Evolutionary conservation across 2,329 filamentous ascomycete genomes (phyloP), one percentile per base, ranked within the genome.

Genomic region (Truncatella angustata): DNA sequence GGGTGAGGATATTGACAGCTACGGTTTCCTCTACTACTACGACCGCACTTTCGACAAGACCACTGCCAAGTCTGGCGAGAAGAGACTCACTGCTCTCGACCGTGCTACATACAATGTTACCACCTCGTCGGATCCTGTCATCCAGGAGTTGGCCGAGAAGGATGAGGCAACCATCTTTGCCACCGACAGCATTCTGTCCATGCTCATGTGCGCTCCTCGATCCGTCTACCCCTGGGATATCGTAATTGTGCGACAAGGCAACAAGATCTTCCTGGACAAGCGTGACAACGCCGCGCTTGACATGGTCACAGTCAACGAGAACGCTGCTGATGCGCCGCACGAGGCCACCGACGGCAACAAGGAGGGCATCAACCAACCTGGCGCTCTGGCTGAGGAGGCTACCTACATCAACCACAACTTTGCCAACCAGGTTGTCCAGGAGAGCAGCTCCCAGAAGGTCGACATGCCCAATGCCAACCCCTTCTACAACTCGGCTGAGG

Each of bases 361-460:
- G 76, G 94, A 99, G 69, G 79, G 82, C 59, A 88, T 99, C 75
- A 99, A 99, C 83, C 91, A 91, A 67, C 94, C 94, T n/a, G 77
- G 79, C 51, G 91, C 92, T 50, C 85, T 99, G 53, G 93, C 95
- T 66, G 88, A 97, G 72, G 94, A 99, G 76, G 94, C 94, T 51
- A 99, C 94, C 49, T 95, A 97, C 79, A 99, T 99, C 83, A 99
- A 99, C 84, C 94, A 97, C 82, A 96, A 97, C 80, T 99, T 99
- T 73, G 89, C 91, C 62, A 90, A 96, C 73, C 94, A 99, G 79
- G 91, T 95, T 48, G 92, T 99, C 60, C 73, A 84, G 63, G 94
- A 99, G 78, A 88, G 81, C 61, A 84, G 91, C 58, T 80, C 77
- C 57, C 77, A 84, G 69, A 95, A 94, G 79, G 80, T 91, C 59